Evolutionary conservation across 2,329 filamentous ascomycete genomes (phyloP).

Genomic region (Fusarium liriodendri): DNA sequence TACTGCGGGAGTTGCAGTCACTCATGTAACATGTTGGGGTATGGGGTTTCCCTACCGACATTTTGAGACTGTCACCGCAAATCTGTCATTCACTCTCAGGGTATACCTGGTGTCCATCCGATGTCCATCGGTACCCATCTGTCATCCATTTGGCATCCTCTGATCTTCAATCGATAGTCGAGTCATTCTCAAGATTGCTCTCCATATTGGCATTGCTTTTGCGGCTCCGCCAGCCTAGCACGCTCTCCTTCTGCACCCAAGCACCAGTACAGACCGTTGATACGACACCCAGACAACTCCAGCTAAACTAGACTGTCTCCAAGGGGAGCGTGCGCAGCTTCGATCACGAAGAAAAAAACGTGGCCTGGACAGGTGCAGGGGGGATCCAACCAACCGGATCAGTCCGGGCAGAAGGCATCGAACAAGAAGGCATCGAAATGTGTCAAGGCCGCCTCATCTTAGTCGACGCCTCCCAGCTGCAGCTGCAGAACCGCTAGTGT

Average conservation of each 20-base stretch:
- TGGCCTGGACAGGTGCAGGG: conserved; percentile 5
- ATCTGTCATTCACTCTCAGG: background rate
- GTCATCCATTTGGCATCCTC: background rate
- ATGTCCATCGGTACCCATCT: too few relatives aligned
- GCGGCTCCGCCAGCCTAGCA: conserved; percentile 25
- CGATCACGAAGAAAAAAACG: conserved; percentile 7
- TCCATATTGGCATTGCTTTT: conserved; percentile 11
- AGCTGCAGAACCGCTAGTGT: background rate
- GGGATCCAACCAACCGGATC: background rate
- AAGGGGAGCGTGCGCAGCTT: conserved; percentile 3
- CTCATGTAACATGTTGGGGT: background rate
- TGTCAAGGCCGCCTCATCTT: background rate
- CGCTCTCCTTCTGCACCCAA: background rate
- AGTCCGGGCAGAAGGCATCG: conserved; percentile 14
- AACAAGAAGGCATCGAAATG: background rate
- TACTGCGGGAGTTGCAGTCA: background rate
- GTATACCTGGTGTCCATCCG: background rate
- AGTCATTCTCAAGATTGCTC: background rate
- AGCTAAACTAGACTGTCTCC: background rate
- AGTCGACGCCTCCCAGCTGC: background rate
- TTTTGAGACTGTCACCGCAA: background rate
- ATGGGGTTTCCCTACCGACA: background rate
- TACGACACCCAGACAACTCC: background rate
- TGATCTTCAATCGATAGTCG: background rate
- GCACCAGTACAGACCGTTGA: background rate